Evolutionary conservation across 169 alveolate species (phyloP), one percentile per base, ranked within the genome.

Genomic region (Babesia divergens): DNA sequence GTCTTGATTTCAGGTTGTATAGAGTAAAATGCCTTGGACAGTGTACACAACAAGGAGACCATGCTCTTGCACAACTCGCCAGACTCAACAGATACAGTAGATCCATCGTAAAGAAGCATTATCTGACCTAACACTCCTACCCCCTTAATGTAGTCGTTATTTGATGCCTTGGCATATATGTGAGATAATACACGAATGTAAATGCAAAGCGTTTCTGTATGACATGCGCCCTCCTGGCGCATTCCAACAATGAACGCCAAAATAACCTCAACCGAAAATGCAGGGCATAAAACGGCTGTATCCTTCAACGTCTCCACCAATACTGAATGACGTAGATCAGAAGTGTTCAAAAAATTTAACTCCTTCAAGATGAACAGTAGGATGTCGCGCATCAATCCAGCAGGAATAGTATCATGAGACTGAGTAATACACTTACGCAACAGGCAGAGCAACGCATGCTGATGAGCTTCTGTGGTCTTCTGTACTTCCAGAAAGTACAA

Each of bases 331-430:
- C 88, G 18, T 32, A 31, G 31, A 59, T 80, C 88, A 24, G 59
- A 20, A 5, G 59, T 42, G 9, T 46, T 52, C 26, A 80, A 37
- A 49, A 80, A 80, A 43, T 54, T 69, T 37, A 80, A 59, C 66
- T 80, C 88, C 65, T 80, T 80, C 49, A 80, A 53, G 53, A 80
- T 65, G 67, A 80, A 80, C 18, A 70, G 35, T 40, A 80, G 83
- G 18, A 80, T 53, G 32, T 68, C 84, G 20, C 71, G 68, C 52
- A 80, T 53, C 14, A 65, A 35, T 16, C 43, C 68, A 24, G 74
- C 40, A n/a, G 84, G 74, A 16, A 72, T 44, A 8, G 59, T 52
- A 16, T 42, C 58, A 11, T 80, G 66, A 20, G 53, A 46, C 58
- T 69, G 71, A 22, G 62, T 34, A 24, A 80, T 71, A 26, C 83